phyloP scores from a whole-genome alignment of 83 land plant genomes.

The Picea abies region DNA sequence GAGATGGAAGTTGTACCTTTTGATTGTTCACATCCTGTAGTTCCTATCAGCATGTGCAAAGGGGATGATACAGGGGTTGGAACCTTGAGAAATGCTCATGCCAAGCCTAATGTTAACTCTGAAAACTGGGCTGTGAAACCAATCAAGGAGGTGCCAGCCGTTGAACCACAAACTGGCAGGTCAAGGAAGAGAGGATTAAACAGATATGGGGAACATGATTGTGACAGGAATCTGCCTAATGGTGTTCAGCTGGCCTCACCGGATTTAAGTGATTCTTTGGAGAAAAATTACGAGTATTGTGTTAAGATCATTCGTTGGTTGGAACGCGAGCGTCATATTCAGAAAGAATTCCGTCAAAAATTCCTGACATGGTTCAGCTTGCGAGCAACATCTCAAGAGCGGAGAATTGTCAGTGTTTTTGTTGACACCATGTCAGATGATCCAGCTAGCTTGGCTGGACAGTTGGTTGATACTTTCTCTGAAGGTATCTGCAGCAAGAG shows the following conservation, averaged over 20 bases:
- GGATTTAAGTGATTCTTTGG: slow-evolving; percentile 23
- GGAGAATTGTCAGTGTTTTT: slow-evolving; percentile 68
- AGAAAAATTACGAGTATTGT: slow-evolving; percentile 59
- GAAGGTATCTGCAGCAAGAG: slow-evolving; percentile 51
- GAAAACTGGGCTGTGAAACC: slow-evolving; percentile 30
- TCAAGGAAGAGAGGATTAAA: slow-evolving; percentile 42
- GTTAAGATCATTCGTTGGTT: slow-evolving; percentile 80
- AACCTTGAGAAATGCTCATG: slow-evolving; percentile 22
- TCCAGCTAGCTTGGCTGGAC: slow-evolving; percentile 78
- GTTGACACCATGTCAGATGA: slow-evolving; percentile 70
- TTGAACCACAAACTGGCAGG: slow-evolving; percentile 40
- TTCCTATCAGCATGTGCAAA: slow-evolving; percentile 54
- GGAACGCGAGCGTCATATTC: slow-evolving; percentile 72
- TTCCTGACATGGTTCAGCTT: slow-evolving; percentile 87
- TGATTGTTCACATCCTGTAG: slow-evolving; percentile 21
- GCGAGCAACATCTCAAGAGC: slow-evolving; percentile 67
- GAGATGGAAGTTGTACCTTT: slow-evolving; percentile 35
- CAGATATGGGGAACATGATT: slow-evolving; percentile 19
- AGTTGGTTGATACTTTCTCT: slow-evolving; percentile 71
- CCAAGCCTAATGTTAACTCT: slow-evolving; percentile 23
- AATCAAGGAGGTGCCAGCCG: slow-evolving; percentile 16
- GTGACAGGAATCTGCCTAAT: slow-evolving; percentile 3
- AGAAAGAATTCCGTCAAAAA: slow-evolving; percentile 62
- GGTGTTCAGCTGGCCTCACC: not conserved
- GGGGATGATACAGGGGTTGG: slow-evolving; percentile 29